Base-by-base conservation (phyloP, 2,329 filamentous ascomycete genomes). In the Ophiostoma quercus region DNA sequence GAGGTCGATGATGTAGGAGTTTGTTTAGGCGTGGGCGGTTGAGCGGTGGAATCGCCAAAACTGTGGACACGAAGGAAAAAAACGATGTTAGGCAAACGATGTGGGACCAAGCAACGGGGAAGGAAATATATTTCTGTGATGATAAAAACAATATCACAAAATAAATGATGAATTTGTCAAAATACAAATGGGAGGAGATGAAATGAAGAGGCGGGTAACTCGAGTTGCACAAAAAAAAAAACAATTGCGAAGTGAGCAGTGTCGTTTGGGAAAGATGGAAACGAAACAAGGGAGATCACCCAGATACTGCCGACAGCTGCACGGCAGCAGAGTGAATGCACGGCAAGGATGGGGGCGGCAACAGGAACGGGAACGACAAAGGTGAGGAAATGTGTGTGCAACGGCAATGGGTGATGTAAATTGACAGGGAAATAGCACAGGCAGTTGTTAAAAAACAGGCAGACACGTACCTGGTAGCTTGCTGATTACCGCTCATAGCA, bases 401-500 rank as follows among this genome's bases (percentile, higher is more conserved):
- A 37, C 16, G 37, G 43, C 11, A 47, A 19, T n/a, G 5, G 19
- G 19, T n/a, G 5, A 47, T 19, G 6, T 47, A 4, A 57, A 57
- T 3, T 12, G 19, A 29, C 51, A 57, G 25, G 6, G 11, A 57
- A 11, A 57, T 70, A 60, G 34, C 22, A n/a, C 68, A 54, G 39
- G n/a, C 60, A 63, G 34, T 14, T 3, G 22, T 39, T 25, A 22
- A 25, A 32, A 22, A 57, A 14, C 16, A 25, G 22, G 8, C 22
- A 57, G 51, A 62, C 39, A 14, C 25, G 25, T 74, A 77, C 86
- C 85, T 87, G 77, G 82, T 81, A 79, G 80, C 79, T 77, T 79
- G 79, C 80, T 83, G 83, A 80, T 87, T 84, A 80, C 83, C 84
- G 83, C 82, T 88, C 87, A 89, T 89, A 88, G 84, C 86, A 87